These are phyloP conservation scores for Candida sonorensis DNA, from an alignment of 805 yeast genomes.

Conservation along the genomic window DNA sequence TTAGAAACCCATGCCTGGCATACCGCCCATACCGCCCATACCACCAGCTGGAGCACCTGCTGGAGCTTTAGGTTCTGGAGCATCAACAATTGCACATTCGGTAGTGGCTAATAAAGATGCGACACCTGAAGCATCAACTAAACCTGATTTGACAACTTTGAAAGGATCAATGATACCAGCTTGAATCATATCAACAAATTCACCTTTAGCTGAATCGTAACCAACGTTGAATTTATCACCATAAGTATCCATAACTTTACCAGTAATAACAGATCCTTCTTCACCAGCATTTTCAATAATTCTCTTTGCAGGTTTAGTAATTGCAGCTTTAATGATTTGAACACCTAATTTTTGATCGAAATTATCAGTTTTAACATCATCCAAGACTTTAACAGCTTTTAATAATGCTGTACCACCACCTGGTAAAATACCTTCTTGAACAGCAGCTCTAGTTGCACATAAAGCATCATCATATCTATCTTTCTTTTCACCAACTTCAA, in stretches of 20 bases:
- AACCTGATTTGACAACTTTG: slow-evolving; percentile 94
- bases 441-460: slow-evolving; percentile 98
- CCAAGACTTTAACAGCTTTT: slow-evolving; percentile 80
- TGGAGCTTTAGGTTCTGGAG: slow-evolving; percentile 70
- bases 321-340: slow-evolving; percentile 85
- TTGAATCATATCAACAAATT: slow-evolving; percentile 91
- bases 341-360: slow-evolving; percentile 97
- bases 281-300: slow-evolving; percentile 96
- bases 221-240: slow-evolving; percentile 81
- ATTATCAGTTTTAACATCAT: slow-evolving; percentile 66
- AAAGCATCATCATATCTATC: slow-evolving; percentile 98
- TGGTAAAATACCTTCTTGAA: slow-evolving; percentile 96
- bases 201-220: slow-evolving; percentile 87
- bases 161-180: slow-evolving; percentile 98
- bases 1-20: slow-evolving; percentile 29
- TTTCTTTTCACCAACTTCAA: slow-evolving; percentile 99
- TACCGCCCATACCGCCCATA: slow-evolving; percentile 54
- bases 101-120: slow-evolving; percentile 96
- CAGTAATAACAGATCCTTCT: slow-evolving; percentile 95
- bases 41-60: slow-evolving; percentile 55
- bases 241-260: slow-evolving; percentile 60
- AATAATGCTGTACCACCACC: slow-evolving; percentile 99
- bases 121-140: slow-evolving; percentile 95
- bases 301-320: slow-evolving; percentile 91
- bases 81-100: slow-evolving; percentile 96